phyloP scores from a whole-genome alignment of 805 yeast species.

The Kazachstania martiniae region DNA sequence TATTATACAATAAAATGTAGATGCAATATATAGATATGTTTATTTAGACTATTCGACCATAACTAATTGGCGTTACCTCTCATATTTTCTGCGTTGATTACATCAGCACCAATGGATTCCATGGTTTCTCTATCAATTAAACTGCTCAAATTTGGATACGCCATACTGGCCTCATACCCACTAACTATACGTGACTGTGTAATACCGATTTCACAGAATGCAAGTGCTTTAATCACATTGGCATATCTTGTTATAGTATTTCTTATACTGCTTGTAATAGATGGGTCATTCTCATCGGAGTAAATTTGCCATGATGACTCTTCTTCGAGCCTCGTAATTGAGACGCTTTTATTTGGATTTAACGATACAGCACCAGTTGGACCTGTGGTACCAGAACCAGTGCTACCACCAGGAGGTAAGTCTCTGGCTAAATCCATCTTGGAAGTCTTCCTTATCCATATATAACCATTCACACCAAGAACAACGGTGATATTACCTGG shows the following conservation, averaged over 20 bases:
- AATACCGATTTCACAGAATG: conserved; percentile 78
- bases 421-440: conserved; percentile 24
- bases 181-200: conserved; percentile 67
- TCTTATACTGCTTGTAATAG: conserved; percentile 50
- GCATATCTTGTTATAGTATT: conserved; percentile 75
- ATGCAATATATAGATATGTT: too few relatives aligned
- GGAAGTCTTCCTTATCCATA: conserved; percentile 77
- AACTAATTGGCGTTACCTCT: conserved; percentile 40
- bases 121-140: conserved; percentile 63
- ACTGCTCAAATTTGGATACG: conserved; percentile 57
- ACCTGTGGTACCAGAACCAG: conserved; percentile 20
- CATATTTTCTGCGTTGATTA: conserved; percentile 62
- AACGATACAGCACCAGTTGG: conserved; percentile 25
- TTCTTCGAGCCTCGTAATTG: conserved; percentile 79
- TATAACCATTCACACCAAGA: conserved; percentile 87
- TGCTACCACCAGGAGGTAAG: conserved; percentile 17
- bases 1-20: too few relatives aligned
- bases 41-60: too few relatives aligned
- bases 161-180: conserved; percentile 86
- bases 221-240: conserved; percentile 72
- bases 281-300: conserved; percentile 70
- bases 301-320: conserved; percentile 94
- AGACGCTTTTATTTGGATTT: conserved; percentile 34
- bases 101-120: conserved; percentile 62
- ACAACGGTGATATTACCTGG: conserved; percentile 91